Conservation (phyloP, 2,329 filamentous ascomycete genomes). For the Tolypocladium inflatum region DNA sequence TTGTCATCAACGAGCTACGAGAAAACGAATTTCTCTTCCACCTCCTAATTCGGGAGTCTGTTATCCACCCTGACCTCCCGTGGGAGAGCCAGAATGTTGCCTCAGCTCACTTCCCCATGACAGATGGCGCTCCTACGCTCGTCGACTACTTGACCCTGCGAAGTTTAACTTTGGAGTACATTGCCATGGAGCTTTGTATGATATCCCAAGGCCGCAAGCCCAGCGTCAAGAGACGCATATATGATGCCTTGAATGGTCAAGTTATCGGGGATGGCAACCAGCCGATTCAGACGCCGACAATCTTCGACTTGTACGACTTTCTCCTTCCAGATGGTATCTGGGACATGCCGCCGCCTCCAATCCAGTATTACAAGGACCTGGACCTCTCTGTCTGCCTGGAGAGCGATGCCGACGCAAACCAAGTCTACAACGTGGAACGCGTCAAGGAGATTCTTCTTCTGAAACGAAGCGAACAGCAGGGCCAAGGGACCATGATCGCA, state of each 20-base stretch:
- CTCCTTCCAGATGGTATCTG: conserved; percentile 46
- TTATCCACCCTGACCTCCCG: conserved; percentile 57
- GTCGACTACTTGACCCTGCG: conserved; percentile 71
- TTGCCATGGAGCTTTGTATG: conserved; percentile 73
- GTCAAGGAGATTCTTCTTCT: conserved; percentile 66
- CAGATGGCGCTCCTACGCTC: conserved; percentile 57
- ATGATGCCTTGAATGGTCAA: conserved; percentile 69
- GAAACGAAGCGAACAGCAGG: conserved; percentile 52
- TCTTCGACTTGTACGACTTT: conserved; percentile 94
- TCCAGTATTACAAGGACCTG: conserved; percentile 54
- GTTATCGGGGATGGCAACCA: conserved; percentile 58
- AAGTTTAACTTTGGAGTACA: conserved; percentile 73
- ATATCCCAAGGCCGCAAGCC: conserved; percentile 63
- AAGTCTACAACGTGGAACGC: conserved; percentile 59
- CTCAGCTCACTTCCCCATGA: conserved; percentile 58
- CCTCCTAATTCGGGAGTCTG: conserved; percentile 60
- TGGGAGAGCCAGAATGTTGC: conserved; percentile 64
- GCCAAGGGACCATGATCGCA: conserved; percentile 36
- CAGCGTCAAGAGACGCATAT: conserved; percentile 58
- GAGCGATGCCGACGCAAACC: conserved; percentile 44
- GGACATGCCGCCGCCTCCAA: conserved; percentile 38
- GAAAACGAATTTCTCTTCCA: conserved; percentile 71
- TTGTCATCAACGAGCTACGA: conserved; percentile 73
- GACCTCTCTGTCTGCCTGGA: conserved; percentile 58
- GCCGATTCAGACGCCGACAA: conserved; percentile 56